These are phyloP conservation scores for Monilinia polystroma DNA, from an alignment of 2,329 filamentous ascomycete species.

Conservation along the genomic window DNA sequence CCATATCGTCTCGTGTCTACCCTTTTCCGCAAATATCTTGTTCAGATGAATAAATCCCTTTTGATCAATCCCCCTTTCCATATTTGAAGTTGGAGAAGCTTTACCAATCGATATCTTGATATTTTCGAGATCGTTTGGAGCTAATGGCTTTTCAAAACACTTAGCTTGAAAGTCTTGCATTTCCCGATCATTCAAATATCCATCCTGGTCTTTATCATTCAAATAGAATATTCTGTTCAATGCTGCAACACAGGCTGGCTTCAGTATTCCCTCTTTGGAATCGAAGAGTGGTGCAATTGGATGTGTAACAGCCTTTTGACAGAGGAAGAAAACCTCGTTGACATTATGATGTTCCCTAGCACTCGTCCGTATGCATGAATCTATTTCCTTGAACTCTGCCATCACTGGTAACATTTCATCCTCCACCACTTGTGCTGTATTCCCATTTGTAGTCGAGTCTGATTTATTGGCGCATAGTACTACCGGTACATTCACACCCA, in stretches of 20 bases:
- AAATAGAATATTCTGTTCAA: conserved; percentile 91
- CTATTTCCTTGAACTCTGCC: conserved; percentile 98
- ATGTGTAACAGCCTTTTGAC: conserved; percentile 96
- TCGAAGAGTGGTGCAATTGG: conserved; percentile 96
- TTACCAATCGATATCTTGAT: conserved; percentile 87
- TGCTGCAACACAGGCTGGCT: conserved; percentile 84
- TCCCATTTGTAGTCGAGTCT: conserved; percentile 74
- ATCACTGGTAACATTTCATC: conserved; percentile 98
- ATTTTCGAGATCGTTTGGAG: conserved; percentile 77
- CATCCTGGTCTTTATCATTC: conserved; percentile 94
- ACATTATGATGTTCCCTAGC: conserved; percentile 90
- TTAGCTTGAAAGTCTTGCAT: conserved; percentile 87
- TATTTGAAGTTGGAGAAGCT: conserved; percentile 59
- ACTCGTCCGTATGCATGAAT: conserved; percentile 94
- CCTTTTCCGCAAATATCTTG: conserved; percentile 95
- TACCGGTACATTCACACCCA: conserved; percentile 98
- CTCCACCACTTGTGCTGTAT: conserved; percentile 80
- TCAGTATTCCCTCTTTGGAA: conserved; percentile 85
- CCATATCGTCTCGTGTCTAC: conserved; percentile 97
- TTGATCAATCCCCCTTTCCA: conserved; percentile 73
- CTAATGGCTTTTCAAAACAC: conserved; percentile 86
- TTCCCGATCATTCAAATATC: conserved; percentile 84
- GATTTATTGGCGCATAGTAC: conserved; percentile 97
- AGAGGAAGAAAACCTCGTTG: conserved; percentile 95
- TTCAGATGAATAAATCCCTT: conserved; percentile 86